phyloP scores from a whole-genome alignment of 2,329 filamentous ascomycete species.

The Penicillium sp. region DNA sequence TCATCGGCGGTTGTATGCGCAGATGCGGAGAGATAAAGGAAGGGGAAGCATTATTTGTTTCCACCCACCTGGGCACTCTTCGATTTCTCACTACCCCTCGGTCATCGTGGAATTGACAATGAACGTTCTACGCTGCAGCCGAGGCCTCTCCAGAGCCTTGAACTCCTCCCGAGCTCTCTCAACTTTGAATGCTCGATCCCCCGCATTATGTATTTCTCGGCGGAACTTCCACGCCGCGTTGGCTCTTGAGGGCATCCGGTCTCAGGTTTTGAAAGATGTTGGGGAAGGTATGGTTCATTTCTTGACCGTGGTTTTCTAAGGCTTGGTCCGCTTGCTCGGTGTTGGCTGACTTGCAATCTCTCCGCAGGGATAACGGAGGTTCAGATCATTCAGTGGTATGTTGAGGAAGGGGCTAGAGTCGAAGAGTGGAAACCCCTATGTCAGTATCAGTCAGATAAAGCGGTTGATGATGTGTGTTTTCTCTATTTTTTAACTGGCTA shows the following conservation, averaged over 20 bases:
- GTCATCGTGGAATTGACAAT: conserved; percentile 25
- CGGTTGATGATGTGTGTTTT: conserved; percentile 62
- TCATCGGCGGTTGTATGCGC: conserved; percentile 26
- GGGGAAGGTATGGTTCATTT: conserved; percentile 42
- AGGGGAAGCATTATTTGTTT: conserved; percentile 5
- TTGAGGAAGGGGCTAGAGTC: conserved; percentile 90
- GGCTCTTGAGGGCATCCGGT: conserved; percentile 41
- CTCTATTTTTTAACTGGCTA: conserved; percentile 4
- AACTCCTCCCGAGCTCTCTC: conserved; percentile 30
- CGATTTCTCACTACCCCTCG: conserved; percentile 2
- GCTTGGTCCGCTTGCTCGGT: background rate
- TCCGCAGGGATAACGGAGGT: conserved; percentile 91
- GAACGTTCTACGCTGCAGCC: conserved; percentile 38
- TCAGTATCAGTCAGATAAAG: conserved; percentile 98
- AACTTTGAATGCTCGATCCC: conserved; percentile 32
- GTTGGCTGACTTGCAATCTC: conserved; percentile 23
- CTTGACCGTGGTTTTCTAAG: background rate
- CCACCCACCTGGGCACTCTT: conserved; percentile 6
- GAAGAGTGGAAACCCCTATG: conserved; percentile 98
- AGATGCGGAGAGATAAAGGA: conserved; percentile 22
- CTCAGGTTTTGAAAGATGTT: conserved; percentile 50
- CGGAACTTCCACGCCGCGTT: conserved; percentile 43
- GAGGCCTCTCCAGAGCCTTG: conserved; percentile 34
- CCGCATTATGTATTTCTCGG: conserved; percentile 29
- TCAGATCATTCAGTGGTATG: conserved; percentile 99